Percentiles rank a stretch among this genome's conserved stretches.
phyloP scores from a whole-genome alignment of 345 rosid genomes.

The Salix exigua region DNA sequence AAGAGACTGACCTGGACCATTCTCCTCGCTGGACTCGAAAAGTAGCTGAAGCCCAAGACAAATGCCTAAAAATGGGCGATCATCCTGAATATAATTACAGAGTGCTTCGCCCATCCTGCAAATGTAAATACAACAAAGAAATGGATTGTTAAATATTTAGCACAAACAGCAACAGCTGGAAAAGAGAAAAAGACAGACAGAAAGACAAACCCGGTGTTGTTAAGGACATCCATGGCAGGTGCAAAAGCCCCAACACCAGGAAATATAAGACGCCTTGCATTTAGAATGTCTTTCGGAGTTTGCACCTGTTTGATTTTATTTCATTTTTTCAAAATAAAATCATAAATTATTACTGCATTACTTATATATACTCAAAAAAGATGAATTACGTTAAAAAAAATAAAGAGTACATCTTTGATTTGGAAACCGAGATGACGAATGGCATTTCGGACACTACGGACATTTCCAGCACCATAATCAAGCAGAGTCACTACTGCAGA shows the following conservation, averaged over 20 bases:
- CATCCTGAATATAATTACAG: constrained; percentile 63
- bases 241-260: constrained; percentile 97
- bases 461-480: constrained; percentile 96
- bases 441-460: constrained; percentile 85
- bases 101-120: constrained; percentile 91
- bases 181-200: background rate
- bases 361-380: background rate
- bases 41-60: constrained; percentile 95
- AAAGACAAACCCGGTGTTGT: constrained; percentile 54
- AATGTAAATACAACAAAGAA: background rate
- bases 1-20: constrained; percentile 63
- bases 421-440: constrained; percentile 70
- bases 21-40: constrained; percentile 85
- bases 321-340: background rate
- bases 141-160: background rate
- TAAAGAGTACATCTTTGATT: constrained; percentile 56
- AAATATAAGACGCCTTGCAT: constrained; percentile 73
- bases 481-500: constrained; percentile 71
- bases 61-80: constrained; percentile 93
- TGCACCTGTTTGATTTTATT: constrained; percentile 46
- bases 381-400: background rate
- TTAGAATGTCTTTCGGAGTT: constrained; percentile 70
- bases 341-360: background rate
- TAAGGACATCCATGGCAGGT: constrained; percentile 86
- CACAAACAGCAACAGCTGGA: background rate